Evolutionary conservation across 768 basidiomycete genomes (phyloP).

Genomic region (Pseudohyphozyma bogoriensis): DNA sequence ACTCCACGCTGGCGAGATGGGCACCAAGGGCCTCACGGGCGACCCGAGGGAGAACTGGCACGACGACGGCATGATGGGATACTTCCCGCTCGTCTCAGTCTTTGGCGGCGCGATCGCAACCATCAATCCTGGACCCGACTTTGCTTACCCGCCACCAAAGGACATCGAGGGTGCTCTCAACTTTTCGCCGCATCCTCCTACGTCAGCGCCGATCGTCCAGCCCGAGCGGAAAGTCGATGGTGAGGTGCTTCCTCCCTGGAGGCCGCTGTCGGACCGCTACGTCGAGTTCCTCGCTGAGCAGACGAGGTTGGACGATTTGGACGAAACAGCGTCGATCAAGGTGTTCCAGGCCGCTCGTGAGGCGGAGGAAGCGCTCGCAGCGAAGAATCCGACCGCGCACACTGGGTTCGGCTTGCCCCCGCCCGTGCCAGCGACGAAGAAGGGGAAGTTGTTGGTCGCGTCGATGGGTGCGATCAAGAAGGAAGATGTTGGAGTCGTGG

Average conservation of each 20-base stretch:
- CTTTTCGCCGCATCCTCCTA: constrained; percentile 32
- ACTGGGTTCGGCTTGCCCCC: no score
- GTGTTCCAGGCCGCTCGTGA: neutral
- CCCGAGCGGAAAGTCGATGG: constrained; percentile 22
- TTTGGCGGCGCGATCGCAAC: constrained; percentile 79
- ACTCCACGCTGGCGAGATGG: constrained; percentile 53
- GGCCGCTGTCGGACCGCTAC: constrained; percentile 75
- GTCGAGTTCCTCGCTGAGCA: constrained; percentile 75
- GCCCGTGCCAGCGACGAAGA: neutral
- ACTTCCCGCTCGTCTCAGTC: constrained; percentile 87
- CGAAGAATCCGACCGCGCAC: neutral
- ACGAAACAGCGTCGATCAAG: constrained; percentile 47
- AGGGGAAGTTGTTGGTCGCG: neutral
- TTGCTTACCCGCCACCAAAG: constrained; percentile 64
- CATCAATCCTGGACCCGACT: constrained; percentile 82
- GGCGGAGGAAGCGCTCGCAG: neutral
- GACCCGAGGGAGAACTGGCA: constrained; percentile 66
- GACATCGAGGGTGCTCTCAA: constrained; percentile 61
- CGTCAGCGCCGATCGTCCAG: constrained; percentile 31
- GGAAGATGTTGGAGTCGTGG: neutral
- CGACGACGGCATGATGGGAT: constrained; percentile 89
- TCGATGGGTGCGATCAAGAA: neutral
- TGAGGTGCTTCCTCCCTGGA: constrained; percentile 47
- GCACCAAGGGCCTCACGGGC: constrained; percentile 53
- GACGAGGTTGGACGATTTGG: constrained; percentile 60